Evolutionary conservation across 2,329 filamentous ascomycete species (phyloP).

Genomic region (Fusarium haematococcum): DNA sequence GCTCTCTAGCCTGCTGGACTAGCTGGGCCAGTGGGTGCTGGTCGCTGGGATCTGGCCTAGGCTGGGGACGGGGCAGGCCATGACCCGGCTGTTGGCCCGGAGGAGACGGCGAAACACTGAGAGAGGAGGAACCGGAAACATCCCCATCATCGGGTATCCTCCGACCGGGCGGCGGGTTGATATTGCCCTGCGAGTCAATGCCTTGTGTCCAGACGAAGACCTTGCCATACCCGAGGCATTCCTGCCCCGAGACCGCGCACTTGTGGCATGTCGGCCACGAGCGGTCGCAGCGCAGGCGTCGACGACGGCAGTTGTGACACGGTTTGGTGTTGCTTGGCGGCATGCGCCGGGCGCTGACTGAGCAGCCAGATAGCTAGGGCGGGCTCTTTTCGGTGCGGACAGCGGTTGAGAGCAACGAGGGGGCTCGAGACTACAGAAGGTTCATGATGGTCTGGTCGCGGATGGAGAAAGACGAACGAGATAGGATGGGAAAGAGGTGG

Average conservation of each 20-base stretch:
- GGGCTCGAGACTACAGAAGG: conserved; percentile 32
- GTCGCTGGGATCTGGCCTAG: conserved; percentile 34
- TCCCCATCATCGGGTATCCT: conserved; percentile 37
- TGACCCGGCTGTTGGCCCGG: conserved; percentile 10
- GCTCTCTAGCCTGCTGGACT: conserved; percentile 32
- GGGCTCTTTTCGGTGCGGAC: conserved; percentile 29
- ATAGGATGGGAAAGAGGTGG: conserved; percentile 3
- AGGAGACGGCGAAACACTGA: conserved; percentile 9
- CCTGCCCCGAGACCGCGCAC: conserved; percentile 65
- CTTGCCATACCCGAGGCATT: conserved; percentile 72
- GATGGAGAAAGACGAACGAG: background rate
- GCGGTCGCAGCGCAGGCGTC: conserved; percentile 71
- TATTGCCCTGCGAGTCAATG: conserved; percentile 62
- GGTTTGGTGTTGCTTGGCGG: conserved; percentile 55
- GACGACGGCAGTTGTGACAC: conserved; percentile 72
- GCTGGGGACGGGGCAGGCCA: conserved; percentile 21
- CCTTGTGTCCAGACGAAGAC: conserved; percentile 70
- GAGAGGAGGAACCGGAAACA: conserved; percentile 21
- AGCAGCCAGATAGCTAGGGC: conserved; percentile 36
- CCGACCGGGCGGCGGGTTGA: conserved; percentile 48
- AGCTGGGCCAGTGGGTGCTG: conserved; percentile 36
- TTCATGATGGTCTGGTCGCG: conserved; percentile 32
- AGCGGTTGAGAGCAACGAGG: conserved; percentile 37
- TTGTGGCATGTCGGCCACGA: conserved; percentile 71
- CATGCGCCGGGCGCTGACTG: conserved; percentile 47